Conservation (phyloP, 495 filamentous ascomycete species). For the Evernia prunastri region DNA sequence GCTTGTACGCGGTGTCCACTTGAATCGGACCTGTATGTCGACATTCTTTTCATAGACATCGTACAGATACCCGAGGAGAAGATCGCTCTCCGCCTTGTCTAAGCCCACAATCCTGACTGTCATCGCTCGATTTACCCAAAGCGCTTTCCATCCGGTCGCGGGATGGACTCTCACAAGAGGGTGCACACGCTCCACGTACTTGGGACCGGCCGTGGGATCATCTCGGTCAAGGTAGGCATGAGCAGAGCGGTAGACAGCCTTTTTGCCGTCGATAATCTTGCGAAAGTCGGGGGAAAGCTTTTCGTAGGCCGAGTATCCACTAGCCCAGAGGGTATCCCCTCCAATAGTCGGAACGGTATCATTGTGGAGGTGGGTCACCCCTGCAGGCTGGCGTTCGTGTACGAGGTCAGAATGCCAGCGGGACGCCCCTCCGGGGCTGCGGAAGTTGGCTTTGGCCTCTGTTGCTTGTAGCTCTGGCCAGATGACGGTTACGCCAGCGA, state of each 20-base stretch:
- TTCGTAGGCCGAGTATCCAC: slow-evolving; percentile 63
- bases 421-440: slow-evolving; percentile 57
- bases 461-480: slow-evolving; percentile 59
- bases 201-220: slow-evolving; percentile 53
- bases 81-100: slow-evolving; percentile 58
- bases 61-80: slow-evolving; percentile 60
- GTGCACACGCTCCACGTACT: slow-evolving; percentile 58
- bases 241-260: slow-evolving; percentile 59
- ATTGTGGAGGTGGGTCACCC: slow-evolving; percentile 63
- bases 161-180: slow-evolving; percentile 66
- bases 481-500: slow-evolving; percentile 39
- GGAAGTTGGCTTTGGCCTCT: slow-evolving; percentile 50
- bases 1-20: slow-evolving; percentile 55
- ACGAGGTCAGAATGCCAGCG: slow-evolving; percentile 67
- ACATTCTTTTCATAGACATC: slow-evolving; percentile 59
- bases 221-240: slow-evolving; percentile 62
- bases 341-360: slow-evolving; percentile 59
- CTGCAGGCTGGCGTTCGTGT: slow-evolving; percentile 63
- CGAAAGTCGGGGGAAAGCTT: slow-evolving; percentile 65
- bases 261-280: slow-evolving; percentile 61
- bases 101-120: slow-evolving; percentile 59
- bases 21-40: slow-evolving; percentile 63
- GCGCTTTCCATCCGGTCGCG: slow-evolving; percentile 62
- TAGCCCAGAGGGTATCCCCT: slow-evolving; percentile 68
- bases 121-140: slow-evolving; percentile 64